phyloP scores from a whole-genome alignment of 2,329 filamentous ascomycete genomes.

The Alternaria infectoria region DNA sequence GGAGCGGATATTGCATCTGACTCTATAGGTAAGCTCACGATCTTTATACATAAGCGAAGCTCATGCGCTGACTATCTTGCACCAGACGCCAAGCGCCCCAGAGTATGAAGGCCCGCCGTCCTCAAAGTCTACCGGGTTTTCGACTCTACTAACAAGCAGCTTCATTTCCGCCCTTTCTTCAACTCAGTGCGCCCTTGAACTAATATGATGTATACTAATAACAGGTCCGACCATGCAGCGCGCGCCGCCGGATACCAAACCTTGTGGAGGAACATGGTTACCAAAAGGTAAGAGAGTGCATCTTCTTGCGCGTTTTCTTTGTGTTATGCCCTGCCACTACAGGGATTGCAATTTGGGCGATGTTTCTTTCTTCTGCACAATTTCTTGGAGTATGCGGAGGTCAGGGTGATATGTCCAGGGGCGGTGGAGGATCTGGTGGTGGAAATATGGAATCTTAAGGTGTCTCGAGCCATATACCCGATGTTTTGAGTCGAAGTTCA shows the following conservation, averaged over 20 bases:
- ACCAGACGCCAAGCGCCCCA: conserved; percentile 41
- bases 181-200: background rate
- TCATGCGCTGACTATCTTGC: conserved; percentile 15
- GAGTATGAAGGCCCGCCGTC: conserved; percentile 34
- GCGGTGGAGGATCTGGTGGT: background rate
- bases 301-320: conserved; percentile 6
- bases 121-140: conserved; percentile 18
- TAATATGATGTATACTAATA: conserved; percentile 13
- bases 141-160: conserved; percentile 28
- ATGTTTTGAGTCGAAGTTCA: conserved; percentile 2
- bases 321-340: background rate
- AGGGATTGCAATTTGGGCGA: background rate
- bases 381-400: background rate
- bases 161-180: conserved; percentile 2
- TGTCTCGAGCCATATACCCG: conserved; percentile 11
- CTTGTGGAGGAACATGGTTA: background rate
- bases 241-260: background rate
- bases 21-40: conserved; percentile 32
- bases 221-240: conserved; percentile 4
- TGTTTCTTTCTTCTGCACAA: background rate
- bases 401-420: background rate
- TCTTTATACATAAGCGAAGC: background rate
- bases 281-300: conserved; percentile 12
- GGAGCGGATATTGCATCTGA: conserved; percentile 34
- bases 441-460: background rate